Evolutionary conservation across 1,139 yeast species (phyloP), one percentile per base, ranked within the genome.

Genomic region (Saccharomyces hybrid): DNA sequence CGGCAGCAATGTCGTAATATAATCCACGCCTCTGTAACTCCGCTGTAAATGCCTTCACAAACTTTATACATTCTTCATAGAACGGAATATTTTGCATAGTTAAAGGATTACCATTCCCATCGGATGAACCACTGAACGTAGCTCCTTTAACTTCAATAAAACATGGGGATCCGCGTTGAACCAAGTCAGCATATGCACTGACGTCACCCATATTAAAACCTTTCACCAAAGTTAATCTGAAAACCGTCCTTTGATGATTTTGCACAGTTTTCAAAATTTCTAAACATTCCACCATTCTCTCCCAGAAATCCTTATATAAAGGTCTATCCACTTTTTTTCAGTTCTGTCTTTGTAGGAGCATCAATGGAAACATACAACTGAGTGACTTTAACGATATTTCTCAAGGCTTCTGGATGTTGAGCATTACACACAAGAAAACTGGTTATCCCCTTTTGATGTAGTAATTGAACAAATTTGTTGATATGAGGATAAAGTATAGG

Each of bases 51-150:
- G 74, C 75, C 53, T 76, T 78, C 3, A 89, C 97, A 69, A 90
- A 90, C 5, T 71, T 73, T 64, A 83, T 84, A 67, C 96, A 91
- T 69, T 90, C 98, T 60, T 88, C 96, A 68, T 90, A 90, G 67
- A 88, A 90, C 50, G 98, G 98, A 54, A 90, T 91, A 66, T 90
- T 90, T 69, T 89, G 93, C 97, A 90, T 90, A 2, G 97, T 89
- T 61, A 90, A 77, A 50, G 96, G 93, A 66, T 89, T 89, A 49
- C 93, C 91, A 68, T 88, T 86, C 53, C 86, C 88, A 58, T 74
- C 75, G 19, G 88, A 82, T 0, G 95, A 84, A 0, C 97, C 97
- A 73, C 97, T 89, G 73, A 87, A 90, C 0, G 97, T 90, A 11
- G 96, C 97, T 55, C 97, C 97, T 72, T 90, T 90, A 57, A 90